These are phyloP conservation scores for Podospora sp. DNA, from an alignment of 495 filamentous ascomycete species.

Conservation along the genomic window DNA sequence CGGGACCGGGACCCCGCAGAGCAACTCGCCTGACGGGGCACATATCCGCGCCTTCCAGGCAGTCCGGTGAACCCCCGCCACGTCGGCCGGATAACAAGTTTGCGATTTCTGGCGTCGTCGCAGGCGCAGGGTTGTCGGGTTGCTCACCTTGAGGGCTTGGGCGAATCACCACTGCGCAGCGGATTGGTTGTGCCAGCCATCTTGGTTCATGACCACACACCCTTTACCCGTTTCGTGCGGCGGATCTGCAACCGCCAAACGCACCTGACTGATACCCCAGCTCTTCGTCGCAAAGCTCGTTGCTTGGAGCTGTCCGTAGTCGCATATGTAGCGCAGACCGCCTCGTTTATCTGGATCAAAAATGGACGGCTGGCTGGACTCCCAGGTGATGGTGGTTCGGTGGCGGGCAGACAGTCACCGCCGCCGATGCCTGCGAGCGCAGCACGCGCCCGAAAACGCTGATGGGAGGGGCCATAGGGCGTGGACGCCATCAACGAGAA, in stretches of 20 bases:
- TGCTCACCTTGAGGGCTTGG: constrained; percentile 20
- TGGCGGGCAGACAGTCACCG: background rate
- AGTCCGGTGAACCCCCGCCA: background rate
- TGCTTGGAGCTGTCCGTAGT: background rate
- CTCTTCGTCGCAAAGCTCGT: constrained; percentile 18
- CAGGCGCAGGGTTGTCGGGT: background rate
- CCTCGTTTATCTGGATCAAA: constrained; percentile 1
- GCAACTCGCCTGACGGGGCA: background rate
- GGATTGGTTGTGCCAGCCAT: constrained; percentile 7
- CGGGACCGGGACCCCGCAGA: background rate
- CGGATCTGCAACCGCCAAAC: constrained; percentile 34
- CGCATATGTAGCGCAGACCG: background rate
- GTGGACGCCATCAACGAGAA: background rate
- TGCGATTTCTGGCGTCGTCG: background rate
- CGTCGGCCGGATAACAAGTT: background rate
- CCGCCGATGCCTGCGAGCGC: background rate
- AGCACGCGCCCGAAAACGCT: constrained; percentile 1
- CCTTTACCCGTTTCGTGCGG: constrained; percentile 32
- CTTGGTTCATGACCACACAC: constrained; percentile 12
- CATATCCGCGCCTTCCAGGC: background rate
- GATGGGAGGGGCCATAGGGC: background rate
- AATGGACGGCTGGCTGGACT: background rate
- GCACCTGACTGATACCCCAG: constrained; percentile 8
- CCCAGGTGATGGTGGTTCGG: background rate
- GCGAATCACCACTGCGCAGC: constrained; percentile 4